Evolutionary conservation across 768 basidiomycete genomes (phyloP), one percentile per base, ranked within the genome.

Genomic region (Tylopilus felleus): DNA sequence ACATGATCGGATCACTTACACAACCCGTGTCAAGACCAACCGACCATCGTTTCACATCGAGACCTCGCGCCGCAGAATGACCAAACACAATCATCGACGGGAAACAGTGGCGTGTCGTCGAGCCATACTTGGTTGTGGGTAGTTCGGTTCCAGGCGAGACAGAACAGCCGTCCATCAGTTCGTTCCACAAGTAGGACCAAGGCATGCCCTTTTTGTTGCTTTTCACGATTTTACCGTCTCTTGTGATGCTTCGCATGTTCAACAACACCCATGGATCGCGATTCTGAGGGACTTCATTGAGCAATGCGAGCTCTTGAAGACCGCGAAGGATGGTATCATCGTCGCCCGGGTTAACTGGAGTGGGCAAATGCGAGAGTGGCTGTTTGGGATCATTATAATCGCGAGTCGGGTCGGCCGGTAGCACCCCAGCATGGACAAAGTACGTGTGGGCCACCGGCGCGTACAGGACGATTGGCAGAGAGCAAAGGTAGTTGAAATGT

Each of bases 11-110:
- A 36, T 47, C 42, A 75, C 85, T 68, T 66, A 93, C 89, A 64
- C 93, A 96, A 12, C 90, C 94, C 0, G 88, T 80, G 67, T 98
- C 95, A 31, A 96, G 71, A 2, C 95, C 95, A 55, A 93, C 73
- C 3, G 85, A 82, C 87, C 88, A 96, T 21, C 88, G 77, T 56
- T 88, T 86, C 59, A 93, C 69, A 67, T 94, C 91, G 12, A 97
- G 75, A 13, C 89, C 90, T 25, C 90, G 77, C 3, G 79, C 74
- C 7, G 94, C 93, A 8, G 85, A 78, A 63, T 97, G 95, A 0
- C 93, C 95, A 67, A 95, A 97, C 8, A 96, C 71, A n/a, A 92
- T 83, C 36, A 81, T 88, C 1, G 82, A 77, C 2, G 91, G 88
- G 60, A 81, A 79, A 61, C 90, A 93, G 5, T 82, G 80, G 6